These are phyloP conservation scores for Trichoderma sp. DNA, from an alignment of 2,329 filamentous ascomycete genomes.

Conservation along the genomic window DNA sequence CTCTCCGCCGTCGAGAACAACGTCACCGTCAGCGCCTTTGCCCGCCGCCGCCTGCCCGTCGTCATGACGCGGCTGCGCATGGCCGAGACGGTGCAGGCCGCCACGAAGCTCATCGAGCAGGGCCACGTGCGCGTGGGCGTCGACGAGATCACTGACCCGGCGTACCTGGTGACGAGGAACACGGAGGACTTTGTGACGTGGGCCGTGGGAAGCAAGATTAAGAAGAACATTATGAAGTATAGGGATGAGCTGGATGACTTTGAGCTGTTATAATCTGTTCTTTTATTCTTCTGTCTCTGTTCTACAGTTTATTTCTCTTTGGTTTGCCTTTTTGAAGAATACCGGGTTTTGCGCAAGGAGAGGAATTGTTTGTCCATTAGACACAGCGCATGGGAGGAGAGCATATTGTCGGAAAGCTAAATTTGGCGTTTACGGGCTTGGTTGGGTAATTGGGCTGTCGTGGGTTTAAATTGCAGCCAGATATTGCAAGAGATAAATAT, in stretches of 20 bases:
- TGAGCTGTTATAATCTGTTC: constrained; percentile 69
- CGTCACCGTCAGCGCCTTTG: constrained; percentile 87
- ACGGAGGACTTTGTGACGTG: constrained; percentile 98
- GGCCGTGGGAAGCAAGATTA: constrained; percentile 96
- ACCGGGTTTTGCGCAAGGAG: background rate
- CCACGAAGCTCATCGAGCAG: constrained; percentile 87
- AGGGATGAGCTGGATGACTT: constrained; percentile 95
- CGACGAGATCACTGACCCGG: constrained; percentile 86
- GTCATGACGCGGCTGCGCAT: constrained; percentile 90
- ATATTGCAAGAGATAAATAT: background rate
- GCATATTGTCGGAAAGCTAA: background rate
- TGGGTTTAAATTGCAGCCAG: background rate
- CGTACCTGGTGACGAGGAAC: constrained; percentile 82
- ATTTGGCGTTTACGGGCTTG: constrained; percentile 23
- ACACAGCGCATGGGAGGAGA: background rate
- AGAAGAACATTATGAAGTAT: constrained; percentile 93
- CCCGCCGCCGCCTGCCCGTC: constrained; percentile 79
- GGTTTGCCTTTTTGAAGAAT: background rate
- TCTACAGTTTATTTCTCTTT: background rate
- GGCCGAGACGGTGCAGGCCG: constrained; percentile 86
- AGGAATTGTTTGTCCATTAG: background rate
- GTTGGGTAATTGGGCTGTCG: background rate
- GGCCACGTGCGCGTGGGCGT: constrained; percentile 91
- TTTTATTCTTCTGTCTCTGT: background rate
- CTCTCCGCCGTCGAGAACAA: constrained; percentile 84